Base-by-base conservation (phyloP, 2,329 filamentous ascomycete species). In the Fusarium falciforme region DNA sequence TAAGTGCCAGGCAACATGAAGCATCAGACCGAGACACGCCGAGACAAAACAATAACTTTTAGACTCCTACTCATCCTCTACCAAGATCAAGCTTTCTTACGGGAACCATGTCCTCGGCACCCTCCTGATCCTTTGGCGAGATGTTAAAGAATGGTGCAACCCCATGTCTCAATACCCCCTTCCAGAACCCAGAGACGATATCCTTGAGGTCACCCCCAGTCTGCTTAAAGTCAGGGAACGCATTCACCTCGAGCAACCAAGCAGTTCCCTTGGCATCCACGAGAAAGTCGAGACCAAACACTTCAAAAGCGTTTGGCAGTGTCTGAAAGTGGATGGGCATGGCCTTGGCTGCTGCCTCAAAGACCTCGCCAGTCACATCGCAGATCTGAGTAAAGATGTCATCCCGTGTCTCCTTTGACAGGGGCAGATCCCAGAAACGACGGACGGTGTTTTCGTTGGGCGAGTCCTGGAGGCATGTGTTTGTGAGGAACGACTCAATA, bases 171-270 rank as follows among this genome's bases (percentile, higher is more conserved):
- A 98, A 87, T 25, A 94, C 92, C 12, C 90, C 93, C 77, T 90
- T 88, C 87, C 97, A 96, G 75, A 99, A 87, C 9, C 91, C 93
- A 22, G 86, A 89, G 27, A 99, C 92, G 44, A 98, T 83, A 0
- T 85, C 89, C 79, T 88, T 90, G 73, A 97, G 83, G 66, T 93
- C 92, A 0, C 94, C 95, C 10, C 96, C 96, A 17, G 95, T 98
- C 89, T 98, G 96, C 79, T 89, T 91, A 80, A 98, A 98, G 84
- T 99, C 96, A 11, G 96, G 96, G 83, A 97, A 99, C 0, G 96
- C 94, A 85, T 99, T 99, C 35, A 97, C 90, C 85, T 99, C 96
- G 66, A 99, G 85, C 78, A 99, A 81, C 91, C 92, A 98, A 5
- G 91, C 89, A 5, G 79, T 87, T 0, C 90, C 92, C 10, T 81